Conservation (phyloP, 805 yeast species). For the Metschnikowia lunata region DNA sequence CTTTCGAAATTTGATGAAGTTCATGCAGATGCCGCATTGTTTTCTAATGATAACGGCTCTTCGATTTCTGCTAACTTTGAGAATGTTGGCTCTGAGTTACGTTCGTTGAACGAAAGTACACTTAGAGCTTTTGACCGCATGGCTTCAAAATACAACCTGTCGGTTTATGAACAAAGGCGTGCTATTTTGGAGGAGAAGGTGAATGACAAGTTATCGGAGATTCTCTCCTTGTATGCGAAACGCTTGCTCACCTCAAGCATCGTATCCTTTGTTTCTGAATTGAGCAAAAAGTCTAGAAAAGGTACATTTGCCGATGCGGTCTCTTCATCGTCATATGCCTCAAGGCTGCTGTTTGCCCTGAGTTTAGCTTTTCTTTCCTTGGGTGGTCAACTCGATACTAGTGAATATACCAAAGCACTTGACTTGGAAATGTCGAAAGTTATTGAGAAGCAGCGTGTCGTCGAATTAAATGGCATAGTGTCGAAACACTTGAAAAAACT, state of each 20-base stretch:
- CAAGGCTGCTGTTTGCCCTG: constrained; percentile 12
- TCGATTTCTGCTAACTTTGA: constrained; percentile 37
- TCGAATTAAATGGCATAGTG: constrained; percentile 31
- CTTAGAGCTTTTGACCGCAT: constrained; percentile 55
- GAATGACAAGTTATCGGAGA: constrained; percentile 36
- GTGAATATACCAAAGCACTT: constrained; percentile 14
- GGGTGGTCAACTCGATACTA: constrained; percentile 26
- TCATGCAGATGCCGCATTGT: constrained; percentile 5
- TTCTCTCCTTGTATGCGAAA: constrained; percentile 34
- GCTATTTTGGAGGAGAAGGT: constrained; percentile 45
- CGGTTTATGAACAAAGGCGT: constrained; percentile 66
- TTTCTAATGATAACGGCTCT: constrained; percentile 10
- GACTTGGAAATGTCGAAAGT: constrained; percentile 21
- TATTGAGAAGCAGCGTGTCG: constrained; percentile 30
- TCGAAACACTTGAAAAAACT: constrained; percentile 45
- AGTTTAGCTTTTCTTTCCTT: constrained; percentile 23
- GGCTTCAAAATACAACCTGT: constrained; percentile 70
- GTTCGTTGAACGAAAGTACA: constrained; percentile 41
- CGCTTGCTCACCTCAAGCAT: constrained; percentile 8
- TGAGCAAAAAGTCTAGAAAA: constrained; percentile 10
- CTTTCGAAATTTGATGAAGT: constrained; percentile 15
- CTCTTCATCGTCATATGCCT: constrained; percentile 10
- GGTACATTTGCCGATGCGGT: constrained; percentile 14
- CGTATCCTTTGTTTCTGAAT: constrained; percentile 8
- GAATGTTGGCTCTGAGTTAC: constrained; percentile 42